Percentiles rank a stretch among this genome's conserved stretches.
Conservation (phyloP, 2,329 filamentous ascomycete species). For the Botrytis galanthina region DNA sequence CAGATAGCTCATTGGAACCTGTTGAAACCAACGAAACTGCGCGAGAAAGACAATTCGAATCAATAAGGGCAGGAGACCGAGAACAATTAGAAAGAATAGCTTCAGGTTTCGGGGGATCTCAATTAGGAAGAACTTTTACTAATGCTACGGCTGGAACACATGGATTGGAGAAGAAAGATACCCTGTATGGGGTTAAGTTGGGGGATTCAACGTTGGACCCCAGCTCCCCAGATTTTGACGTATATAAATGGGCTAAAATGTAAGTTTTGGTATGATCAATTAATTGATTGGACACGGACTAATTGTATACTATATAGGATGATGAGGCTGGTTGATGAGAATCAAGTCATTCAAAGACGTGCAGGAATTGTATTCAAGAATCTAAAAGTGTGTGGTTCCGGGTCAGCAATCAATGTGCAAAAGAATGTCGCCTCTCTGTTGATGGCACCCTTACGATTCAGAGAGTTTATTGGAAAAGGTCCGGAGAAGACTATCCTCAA, state of each 20-base stretch:
- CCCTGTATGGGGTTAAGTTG: conserved; percentile 41
- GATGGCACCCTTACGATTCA: conserved; percentile 54
- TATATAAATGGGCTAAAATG: conserved; percentile 32
- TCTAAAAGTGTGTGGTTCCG: conserved; percentile 65
- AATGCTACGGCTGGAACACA: not conserved
- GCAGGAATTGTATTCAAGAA: conserved; percentile 64
- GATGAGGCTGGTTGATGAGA: conserved; percentile 49
- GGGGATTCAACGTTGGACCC: conserved; percentile 54
- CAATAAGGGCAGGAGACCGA: conserved; percentile 31
- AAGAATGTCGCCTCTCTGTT: conserved; percentile 62
- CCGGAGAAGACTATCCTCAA: conserved; percentile 59
- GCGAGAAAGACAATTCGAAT: conserved; percentile 29
- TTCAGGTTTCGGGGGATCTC: conserved; percentile 27
- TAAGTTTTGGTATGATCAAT: conserved; percentile 16
- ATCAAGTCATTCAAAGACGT: conserved; percentile 52
- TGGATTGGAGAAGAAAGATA: conserved; percentile 30
- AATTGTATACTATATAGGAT: conserved; percentile 22
- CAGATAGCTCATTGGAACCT: conserved; percentile 16
- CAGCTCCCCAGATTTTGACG: conserved; percentile 39
- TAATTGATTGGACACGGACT: not conserved
- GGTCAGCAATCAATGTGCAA: conserved; percentile 66
- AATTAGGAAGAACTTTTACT: conserved; percentile 22
- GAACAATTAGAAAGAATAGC: conserved; percentile 34
- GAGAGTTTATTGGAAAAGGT: conserved; percentile 53
- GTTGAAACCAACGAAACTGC: conserved; percentile 25